These are phyloP conservation scores for Lumnitzera racemosa DNA, from an alignment of 345 rosid genomes.

Conservation along the genomic window DNA sequence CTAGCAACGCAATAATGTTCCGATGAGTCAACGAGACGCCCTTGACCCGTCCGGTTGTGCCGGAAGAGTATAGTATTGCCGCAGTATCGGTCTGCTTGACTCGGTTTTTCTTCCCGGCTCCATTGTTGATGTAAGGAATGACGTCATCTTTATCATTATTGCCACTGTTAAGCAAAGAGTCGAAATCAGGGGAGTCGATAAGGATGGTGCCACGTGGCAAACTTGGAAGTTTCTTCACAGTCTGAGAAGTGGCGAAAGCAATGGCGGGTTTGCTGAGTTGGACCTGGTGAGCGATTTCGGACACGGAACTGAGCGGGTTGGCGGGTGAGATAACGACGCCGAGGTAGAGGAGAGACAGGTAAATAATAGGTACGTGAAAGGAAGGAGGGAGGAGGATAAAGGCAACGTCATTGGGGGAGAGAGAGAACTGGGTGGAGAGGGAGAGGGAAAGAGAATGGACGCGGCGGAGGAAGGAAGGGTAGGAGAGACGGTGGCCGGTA, in stretches of 20 bases:
- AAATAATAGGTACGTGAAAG: slow-evolving; percentile 49
- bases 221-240: slow-evolving; percentile 30
- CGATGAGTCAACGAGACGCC: slow-evolving; percentile 67
- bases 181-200: slow-evolving; percentile 73
- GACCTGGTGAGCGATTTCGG: slow-evolving; percentile 53
- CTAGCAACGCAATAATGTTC: slow-evolving; percentile 53
- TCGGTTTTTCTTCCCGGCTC: slow-evolving; percentile 3
- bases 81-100: slow-evolving; percentile 63
- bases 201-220: slow-evolving; percentile 39
- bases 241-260: slow-evolving; percentile 56
- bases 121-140: background rate
- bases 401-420: slow-evolving; percentile 50
- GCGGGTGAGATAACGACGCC: slow-evolving; percentile 71
- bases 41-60: slow-evolving; percentile 71
- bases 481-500: slow-evolving; percentile 33
- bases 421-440: slow-evolving; percentile 26
- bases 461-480: slow-evolving; percentile 32
- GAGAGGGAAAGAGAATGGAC: slow-evolving; percentile 39
- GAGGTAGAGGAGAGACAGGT: slow-evolving; percentile 62
- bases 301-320: slow-evolving; percentile 52
- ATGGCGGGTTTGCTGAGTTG: slow-evolving; percentile 49
- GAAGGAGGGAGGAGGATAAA: slow-evolving; percentile 61
- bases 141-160: background rate
- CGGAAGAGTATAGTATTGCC: slow-evolving; percentile 70
- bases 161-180: slow-evolving; percentile 21